Conservation (phyloP, 1,284 basidiomycete genomes). For the Kalmanozyma brasiliensis region DNA sequence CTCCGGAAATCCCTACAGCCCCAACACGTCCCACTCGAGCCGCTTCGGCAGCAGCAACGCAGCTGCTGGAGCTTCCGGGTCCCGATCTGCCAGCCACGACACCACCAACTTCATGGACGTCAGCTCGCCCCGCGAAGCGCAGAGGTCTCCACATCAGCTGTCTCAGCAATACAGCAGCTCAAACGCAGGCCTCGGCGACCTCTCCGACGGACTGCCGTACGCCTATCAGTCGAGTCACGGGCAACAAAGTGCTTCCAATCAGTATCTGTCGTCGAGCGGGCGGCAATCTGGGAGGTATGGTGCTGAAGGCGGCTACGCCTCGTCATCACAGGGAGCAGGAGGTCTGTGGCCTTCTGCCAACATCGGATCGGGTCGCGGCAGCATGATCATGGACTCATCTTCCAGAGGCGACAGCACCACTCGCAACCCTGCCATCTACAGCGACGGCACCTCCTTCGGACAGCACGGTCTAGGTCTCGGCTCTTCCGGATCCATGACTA, state of each 20-base stretch:
- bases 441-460: slow-evolving; percentile 25
- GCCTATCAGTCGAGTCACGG: slow-evolving; percentile 32
- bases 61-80: slow-evolving; percentile 3
- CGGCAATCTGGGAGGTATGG: slow-evolving; percentile 5
- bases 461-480: slow-evolving; percentile 44
- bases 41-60: slow-evolving; percentile 29
- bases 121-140: slow-evolving; percentile 20
- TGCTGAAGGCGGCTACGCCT: slow-evolving; percentile 1
- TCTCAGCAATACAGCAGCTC: slow-evolving; percentile 30
- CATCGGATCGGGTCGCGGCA: slow-evolving; percentile 17
- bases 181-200: slow-evolving; percentile 29
- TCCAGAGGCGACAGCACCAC: slow-evolving; percentile 26
- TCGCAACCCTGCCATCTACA: slow-evolving; percentile 41
- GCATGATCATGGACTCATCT: slow-evolving; percentile 39
- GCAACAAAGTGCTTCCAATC: slow-evolving; percentile 19
- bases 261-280: slow-evolving; percentile 22
- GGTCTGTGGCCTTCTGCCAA: slow-evolving; percentile 29
- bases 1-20: slow-evolving; percentile 33
- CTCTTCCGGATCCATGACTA: slow-evolving; percentile 35
- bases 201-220: slow-evolving; percentile 40
- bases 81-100: slow-evolving; percentile 20
- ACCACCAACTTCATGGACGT: slow-evolving; percentile 39
- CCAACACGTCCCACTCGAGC: slow-evolving; percentile 27
- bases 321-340: slow-evolving; percentile 5
- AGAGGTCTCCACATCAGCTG: slow-evolving; percentile 35